phyloP scores from a whole-genome alignment of 306 rosid genomes.

The Gastrolobium villosum region DNA sequence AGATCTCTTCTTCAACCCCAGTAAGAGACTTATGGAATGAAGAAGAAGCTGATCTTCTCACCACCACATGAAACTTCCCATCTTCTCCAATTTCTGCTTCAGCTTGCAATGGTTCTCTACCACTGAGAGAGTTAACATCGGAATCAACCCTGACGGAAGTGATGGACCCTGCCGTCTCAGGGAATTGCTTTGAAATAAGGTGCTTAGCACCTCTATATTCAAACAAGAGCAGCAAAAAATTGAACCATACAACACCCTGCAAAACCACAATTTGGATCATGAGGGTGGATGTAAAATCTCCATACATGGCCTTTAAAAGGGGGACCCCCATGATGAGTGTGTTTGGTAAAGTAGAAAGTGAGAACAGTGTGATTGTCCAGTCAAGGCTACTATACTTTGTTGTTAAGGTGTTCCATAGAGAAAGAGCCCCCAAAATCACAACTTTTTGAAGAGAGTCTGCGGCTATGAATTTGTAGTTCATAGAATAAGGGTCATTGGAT shows the following conservation, averaged over 20 bases:
- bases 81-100: slow-evolving; percentile 79
- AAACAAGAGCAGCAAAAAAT: slow-evolving; percentile 70
- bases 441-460: slow-evolving; percentile 53
- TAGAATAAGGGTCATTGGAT: slow-evolving; percentile 42
- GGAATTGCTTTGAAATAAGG: slow-evolving; percentile 71
- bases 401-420: slow-evolving; percentile 46
- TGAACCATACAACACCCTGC: slow-evolving; percentile 78
- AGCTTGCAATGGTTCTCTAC: slow-evolving; percentile 62
- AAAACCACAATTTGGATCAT: slow-evolving; percentile 83
- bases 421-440: slow-evolving; percentile 12
- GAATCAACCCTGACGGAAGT: slow-evolving; percentile 71
- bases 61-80: slow-evolving; percentile 76
- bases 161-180: slow-evolving; percentile 66
- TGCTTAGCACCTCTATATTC: slow-evolving; percentile 84
- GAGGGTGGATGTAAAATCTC: slow-evolving; percentile 63
- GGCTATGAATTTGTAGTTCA: slow-evolving; percentile 45
- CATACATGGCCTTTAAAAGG: slow-evolving; percentile 81
- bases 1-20: slow-evolving; percentile 71
- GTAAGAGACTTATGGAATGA: slow-evolving; percentile 72
- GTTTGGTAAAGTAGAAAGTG: slow-evolving; percentile 82
- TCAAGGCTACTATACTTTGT: slow-evolving; percentile 62
- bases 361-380: slow-evolving; percentile 79
- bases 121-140: slow-evolving; percentile 70
- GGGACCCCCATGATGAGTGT: slow-evolving; percentile 89
- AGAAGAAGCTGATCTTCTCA: slow-evolving; percentile 67